Evolutionary conservation across 1,284 basidiomycete species (phyloP).

Genomic region (Ganoderma meredithae): DNA sequence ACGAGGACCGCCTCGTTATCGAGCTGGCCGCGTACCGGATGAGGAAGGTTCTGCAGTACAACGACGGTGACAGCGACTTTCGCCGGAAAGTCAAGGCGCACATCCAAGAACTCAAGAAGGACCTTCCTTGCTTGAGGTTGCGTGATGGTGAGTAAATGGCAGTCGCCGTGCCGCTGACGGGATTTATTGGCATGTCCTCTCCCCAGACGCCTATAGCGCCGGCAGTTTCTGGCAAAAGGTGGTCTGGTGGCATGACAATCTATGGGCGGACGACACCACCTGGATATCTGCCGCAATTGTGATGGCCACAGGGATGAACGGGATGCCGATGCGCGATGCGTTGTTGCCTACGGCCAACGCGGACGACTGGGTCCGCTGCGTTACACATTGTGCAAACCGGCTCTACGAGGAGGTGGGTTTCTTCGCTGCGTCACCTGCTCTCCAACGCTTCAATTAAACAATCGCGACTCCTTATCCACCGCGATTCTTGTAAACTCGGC

Average conservation of each 20-base stretch:
- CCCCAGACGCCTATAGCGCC: conserved; percentile 2
- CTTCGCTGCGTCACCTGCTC: not conserved
- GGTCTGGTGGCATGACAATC: conserved; percentile 21
- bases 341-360: not conserved
- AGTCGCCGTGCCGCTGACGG: not conserved
- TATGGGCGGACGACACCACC: conserved; percentile 12
- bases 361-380: conserved; percentile 14
- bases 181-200: not conserved
- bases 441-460: not conserved
- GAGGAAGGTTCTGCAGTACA: not conserved
- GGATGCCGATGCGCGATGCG: not conserved
- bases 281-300: not conserved
- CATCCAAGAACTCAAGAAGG: not conserved
- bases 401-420: conserved; percentile 7
- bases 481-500: not conserved
- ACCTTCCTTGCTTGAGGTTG: not conserved
- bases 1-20: not conserved
- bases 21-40: not conserved
- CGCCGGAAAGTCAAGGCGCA: not conserved
- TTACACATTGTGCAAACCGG: conserved; percentile 17
- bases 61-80: not conserved
- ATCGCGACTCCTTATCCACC: not conserved
- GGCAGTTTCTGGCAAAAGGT: conserved; percentile 7
- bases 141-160: not conserved
- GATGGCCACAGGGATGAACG: not conserved